Evolutionary conservation across 768 basidiomycete species (phyloP).

Genomic region (Hygrocybe punicea): DNA sequence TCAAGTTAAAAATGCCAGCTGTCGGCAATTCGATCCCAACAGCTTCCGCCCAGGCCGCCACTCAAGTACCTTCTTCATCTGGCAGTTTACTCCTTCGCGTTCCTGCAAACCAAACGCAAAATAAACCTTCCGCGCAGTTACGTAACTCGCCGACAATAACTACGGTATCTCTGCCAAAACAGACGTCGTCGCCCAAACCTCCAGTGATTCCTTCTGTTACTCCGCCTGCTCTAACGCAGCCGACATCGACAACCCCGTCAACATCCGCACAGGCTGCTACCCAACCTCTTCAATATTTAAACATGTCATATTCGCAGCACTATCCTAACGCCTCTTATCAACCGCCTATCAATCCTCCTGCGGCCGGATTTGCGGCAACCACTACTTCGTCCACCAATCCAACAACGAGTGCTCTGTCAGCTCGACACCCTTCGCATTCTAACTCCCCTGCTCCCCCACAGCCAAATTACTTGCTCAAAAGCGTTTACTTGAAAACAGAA

Average conservation of each 20-base stretch:
- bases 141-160: constrained; percentile 15
- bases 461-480: constrained; percentile 48
- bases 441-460: constrained; percentile 39
- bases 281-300: constrained; percentile 34
- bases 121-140: constrained; percentile 16
- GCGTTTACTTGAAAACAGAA: constrained; percentile 51
- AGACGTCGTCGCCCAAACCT: constrained; percentile 9
- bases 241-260: constrained; percentile 15
- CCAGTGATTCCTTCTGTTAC: constrained; percentile 17
- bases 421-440: constrained; percentile 28
- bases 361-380: constrained; percentile 16
- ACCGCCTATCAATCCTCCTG: constrained; percentile 17
- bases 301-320: constrained; percentile 39
- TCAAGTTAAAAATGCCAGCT: constrained; percentile 67
- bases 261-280: constrained; percentile 33
- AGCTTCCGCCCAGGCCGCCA: constrained; percentile 16
- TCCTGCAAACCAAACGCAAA: constrained; percentile 28
- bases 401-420: constrained; percentile 23
- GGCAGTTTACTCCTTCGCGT: constrained; percentile 35
- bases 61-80: constrained; percentile 17
- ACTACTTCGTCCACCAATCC: no score
- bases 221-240: constrained; percentile 27
- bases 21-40: constrained; percentile 26
- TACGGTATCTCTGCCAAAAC: constrained; percentile 1
- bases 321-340: constrained; percentile 57